Evolutionary conservation across 164 flowering plant species (phyloP), one percentile per base, ranked within the genome.

Genomic region (Piper betle): DNA sequence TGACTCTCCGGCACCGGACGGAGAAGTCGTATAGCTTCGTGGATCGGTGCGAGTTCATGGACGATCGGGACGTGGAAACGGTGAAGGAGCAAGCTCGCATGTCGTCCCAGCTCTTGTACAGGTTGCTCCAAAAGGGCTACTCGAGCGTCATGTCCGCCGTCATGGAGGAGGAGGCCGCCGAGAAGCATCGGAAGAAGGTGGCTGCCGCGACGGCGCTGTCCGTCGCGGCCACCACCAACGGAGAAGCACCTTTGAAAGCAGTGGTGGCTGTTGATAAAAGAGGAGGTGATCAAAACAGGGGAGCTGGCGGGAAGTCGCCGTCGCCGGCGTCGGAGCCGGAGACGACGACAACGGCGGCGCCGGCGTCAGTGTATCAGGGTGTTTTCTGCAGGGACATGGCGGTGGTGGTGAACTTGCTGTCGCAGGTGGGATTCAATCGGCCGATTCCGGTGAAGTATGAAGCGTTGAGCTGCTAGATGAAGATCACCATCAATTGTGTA

Each of bases 351-450:
- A 58, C 60, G 4, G 40, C 63, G 43, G 41, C 69, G 2, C 68
- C 68, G n/a, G 55, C 77, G 1, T 65, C 87, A 3, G 81, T 69
- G n/a, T 88, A 74, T 63, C 95, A 84, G 71, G 97, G 96, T 2
- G 91, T 80, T 52, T 94, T 94, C 58, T 91, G 99, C 74, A 63
- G 99, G 39, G 99, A 94, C 52, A 68, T 94, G 62, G 82, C 88
- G 2, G 85, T 64, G 0, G 96, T 91, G 20, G 88, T 90, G 25
- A 79, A 72, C 68, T 63, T 94, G 78, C 72, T 94, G 9, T 78
- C 99, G 0, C 93, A 84, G 61, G 78, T 65, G 33, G 85, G 84
- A 43, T 83, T 88, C 62, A 86, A 81, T 68, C 84, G 75, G 55
- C 81, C 90, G 20, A 61, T 94, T 56, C 78, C 87, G 1, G 74